Evolutionary conservation across 768 basidiomycete genomes (phyloP).

Genomic region (Pleurotus giganteus): DNA sequence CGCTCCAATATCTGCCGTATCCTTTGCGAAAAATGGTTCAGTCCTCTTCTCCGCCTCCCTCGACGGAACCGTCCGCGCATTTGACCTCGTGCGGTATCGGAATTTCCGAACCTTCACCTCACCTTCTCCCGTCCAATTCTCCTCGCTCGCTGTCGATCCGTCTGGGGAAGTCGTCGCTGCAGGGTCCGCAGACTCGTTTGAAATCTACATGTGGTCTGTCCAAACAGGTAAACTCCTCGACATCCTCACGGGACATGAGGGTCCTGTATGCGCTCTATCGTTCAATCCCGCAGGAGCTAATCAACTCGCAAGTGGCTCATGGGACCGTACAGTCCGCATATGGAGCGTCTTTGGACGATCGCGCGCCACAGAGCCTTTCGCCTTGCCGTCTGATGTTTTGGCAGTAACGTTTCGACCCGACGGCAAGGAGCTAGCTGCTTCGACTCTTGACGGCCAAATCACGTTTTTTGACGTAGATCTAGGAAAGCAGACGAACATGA

Average conservation of each 20-base stretch:
- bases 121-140: slow-evolving; percentile 96
- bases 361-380: slow-evolving; percentile 82
- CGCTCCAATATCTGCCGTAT: slow-evolving; percentile 80
- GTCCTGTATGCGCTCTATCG: slow-evolving; percentile 81
- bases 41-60: slow-evolving; percentile 90
- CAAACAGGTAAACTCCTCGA: slow-evolving; percentile 97
- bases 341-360: slow-evolving; percentile 94
- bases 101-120: slow-evolving; percentile 99
- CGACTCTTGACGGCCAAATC: slow-evolving; percentile 93
- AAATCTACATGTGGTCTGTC: slow-evolving; percentile 97
- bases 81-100: slow-evolving; percentile 93
- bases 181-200: slow-evolving; percentile 94
- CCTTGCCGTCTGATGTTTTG: slow-evolving; percentile 79
- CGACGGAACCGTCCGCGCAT: slow-evolving; percentile 96
- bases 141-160: slow-evolving; percentile 91
- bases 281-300: slow-evolving; percentile 91
- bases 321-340: slow-evolving; percentile 88
- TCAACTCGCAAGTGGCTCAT: slow-evolving; percentile 86
- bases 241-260: slow-evolving; percentile 90
- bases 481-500: slow-evolving; percentile 82
- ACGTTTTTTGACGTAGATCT: slow-evolving; percentile 84
- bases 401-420: slow-evolving; percentile 93
- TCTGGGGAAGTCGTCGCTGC: slow-evolving; percentile 97
- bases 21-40: slow-evolving; percentile 90
- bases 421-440: slow-evolving; percentile 85